These are phyloP conservation scores for Xylaria sp. DNA, from an alignment of 2,329 filamentous ascomycete species.

Conservation along the genomic window DNA sequence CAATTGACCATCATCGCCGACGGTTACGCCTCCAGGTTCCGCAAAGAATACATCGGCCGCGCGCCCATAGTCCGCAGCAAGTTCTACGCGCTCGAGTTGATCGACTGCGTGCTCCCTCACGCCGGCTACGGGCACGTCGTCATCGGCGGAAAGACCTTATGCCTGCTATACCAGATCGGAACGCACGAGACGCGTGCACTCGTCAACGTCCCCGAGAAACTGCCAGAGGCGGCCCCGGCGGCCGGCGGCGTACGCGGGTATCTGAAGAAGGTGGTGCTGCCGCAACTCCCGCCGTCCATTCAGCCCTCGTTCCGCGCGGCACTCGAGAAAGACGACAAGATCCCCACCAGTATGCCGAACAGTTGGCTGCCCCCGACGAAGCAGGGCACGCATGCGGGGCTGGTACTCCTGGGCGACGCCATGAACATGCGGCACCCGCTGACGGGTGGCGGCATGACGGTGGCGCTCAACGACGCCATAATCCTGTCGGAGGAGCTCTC, in stretches of 20 bases:
- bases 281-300: constrained; percentile 76
- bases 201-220: constrained; percentile 83
- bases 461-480: constrained; percentile 92
- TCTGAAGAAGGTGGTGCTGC: constrained; percentile 81
- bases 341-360: constrained; percentile 91
- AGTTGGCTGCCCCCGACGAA: constrained; percentile 84
- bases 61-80: constrained; percentile 79
- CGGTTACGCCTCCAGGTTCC: constrained; percentile 92
- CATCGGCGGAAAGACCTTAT: constrained; percentile 77
- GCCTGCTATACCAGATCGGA: constrained; percentile 96
- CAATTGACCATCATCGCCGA: constrained; percentile 89
- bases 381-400: constrained; percentile 74
- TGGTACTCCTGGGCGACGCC: constrained; percentile 89
- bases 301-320: constrained; percentile 80
- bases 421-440: constrained; percentile 99
- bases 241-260: constrained; percentile 88
- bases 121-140: constrained; percentile 87
- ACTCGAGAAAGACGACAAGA: constrained; percentile 75
- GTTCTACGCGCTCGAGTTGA: constrained; percentile 93
- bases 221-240: constrained; percentile 76
- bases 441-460: constrained; percentile 97
- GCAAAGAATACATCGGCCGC: constrained; percentile 77
- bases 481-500: constrained; percentile 78
- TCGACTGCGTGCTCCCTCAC: constrained; percentile 82
- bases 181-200: constrained; percentile 91